phyloP scores from a whole-genome alignment of 2,329 filamentous ascomycete species.

The Sphaceloma murrayae region DNA sequence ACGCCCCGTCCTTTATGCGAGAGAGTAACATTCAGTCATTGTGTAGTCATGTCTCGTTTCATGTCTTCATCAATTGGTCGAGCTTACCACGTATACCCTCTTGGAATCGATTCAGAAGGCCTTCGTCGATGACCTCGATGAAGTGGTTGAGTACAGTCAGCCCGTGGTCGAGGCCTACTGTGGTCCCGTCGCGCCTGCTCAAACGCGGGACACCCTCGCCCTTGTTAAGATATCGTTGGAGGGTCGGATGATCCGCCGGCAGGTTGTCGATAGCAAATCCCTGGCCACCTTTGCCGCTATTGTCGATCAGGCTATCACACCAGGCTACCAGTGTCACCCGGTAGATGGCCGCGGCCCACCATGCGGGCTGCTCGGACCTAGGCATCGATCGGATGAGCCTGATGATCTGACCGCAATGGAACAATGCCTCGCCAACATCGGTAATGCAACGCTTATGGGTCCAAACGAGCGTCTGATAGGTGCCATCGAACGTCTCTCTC shows the following conservation, averaged over 20 bases:
- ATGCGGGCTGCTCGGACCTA: conserved; percentile 51
- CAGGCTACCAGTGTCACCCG: conserved; percentile 55
- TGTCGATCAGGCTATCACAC: conserved; percentile 49
- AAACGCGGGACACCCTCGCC: conserved; percentile 45
- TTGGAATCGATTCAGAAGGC: conserved; percentile 43
- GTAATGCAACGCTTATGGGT: conserved; percentile 54
- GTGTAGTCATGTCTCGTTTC: conserved; percentile 16
- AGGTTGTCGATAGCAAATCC: conserved; percentile 44
- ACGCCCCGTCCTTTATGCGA: background rate
- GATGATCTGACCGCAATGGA: conserved; percentile 59
- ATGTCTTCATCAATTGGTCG: conserved; percentile 34
- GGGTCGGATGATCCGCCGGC: conserved; percentile 41
- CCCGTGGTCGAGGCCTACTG: conserved; percentile 39
- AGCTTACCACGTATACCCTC: conserved; percentile 48
- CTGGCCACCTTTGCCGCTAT: conserved; percentile 32
- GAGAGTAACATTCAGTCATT: conserved; percentile 2
- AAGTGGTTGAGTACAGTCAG: conserved; percentile 43
- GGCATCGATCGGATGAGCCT: conserved; percentile 53
- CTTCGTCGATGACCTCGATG: conserved; percentile 45
- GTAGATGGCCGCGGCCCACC: conserved; percentile 64
- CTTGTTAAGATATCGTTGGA: conserved; percentile 45
- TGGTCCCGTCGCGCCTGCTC: conserved; percentile 41
- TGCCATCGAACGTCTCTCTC: conserved; percentile 48
- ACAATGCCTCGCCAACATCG: conserved; percentile 53
- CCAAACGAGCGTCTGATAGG: conserved; percentile 46